Evolutionary conservation across 2,329 filamentous ascomycete species (phyloP).

Genomic region (Arthrobotrys pseudoclavata): DNA sequence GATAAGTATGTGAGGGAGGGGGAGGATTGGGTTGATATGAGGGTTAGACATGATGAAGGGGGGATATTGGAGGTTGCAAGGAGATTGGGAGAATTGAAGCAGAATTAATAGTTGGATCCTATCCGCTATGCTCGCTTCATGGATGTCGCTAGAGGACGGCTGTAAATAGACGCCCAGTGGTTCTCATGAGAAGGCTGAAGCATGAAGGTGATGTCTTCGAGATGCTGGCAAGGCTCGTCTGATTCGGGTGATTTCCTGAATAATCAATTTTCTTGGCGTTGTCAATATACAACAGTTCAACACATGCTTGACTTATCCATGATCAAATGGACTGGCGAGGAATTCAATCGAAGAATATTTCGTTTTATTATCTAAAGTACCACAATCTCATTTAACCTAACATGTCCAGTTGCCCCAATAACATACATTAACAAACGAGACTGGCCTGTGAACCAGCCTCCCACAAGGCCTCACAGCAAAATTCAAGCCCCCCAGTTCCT

Average conservation of each 20-base stretch:
- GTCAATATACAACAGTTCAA: neutral
- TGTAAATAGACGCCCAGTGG: neutral
- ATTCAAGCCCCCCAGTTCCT: too few relatives aligned
- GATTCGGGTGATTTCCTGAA: neutral
- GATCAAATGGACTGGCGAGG: too few relatives aligned
- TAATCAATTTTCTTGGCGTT: neutral
- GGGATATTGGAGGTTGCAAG: constrained; percentile 71
- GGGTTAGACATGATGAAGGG: constrained; percentile 70
- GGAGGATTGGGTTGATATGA: constrained; percentile 76
- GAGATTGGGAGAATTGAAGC: constrained; percentile 65
- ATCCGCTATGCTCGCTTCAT: neutral
- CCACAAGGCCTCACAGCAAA: too few relatives aligned
- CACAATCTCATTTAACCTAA: too few relatives aligned
- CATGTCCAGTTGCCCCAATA: too few relatives aligned
- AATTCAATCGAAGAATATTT: too few relatives aligned
- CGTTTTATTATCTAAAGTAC: too few relatives aligned
- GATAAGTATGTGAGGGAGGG: constrained; percentile 70
- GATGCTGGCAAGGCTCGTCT: too few relatives aligned
- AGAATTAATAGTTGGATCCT: neutral
- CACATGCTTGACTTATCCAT: neutral
- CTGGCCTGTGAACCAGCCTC: too few relatives aligned
- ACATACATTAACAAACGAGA: too few relatives aligned
- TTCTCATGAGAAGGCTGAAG: neutral
- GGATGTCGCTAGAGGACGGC: too few relatives aligned
- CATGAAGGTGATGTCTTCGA: neutral